Evolutionary conservation across 148 eudicot genomes (phyloP), one percentile per base, ranked within the genome.

Genomic region (Amaranthus cruentus): DNA sequence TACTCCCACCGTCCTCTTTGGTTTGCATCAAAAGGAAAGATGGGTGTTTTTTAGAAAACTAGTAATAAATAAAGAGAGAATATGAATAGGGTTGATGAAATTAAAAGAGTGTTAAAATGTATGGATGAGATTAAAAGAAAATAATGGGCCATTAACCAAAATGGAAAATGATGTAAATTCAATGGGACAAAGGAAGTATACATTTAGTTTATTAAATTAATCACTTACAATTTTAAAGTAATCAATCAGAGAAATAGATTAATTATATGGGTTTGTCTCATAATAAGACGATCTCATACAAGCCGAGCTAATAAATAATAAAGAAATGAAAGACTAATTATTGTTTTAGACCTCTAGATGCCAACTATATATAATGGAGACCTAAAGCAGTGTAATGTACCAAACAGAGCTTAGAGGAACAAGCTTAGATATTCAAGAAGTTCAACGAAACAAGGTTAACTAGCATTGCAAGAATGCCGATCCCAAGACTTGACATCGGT

Each of bases 401-500:
- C 67, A 74, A 56, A 76, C 66, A 77, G 49, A 77, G 75, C 64
- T 61, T 49, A 62, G 56, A 48, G 15, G 55, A 75, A 72, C 76
- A 63, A 73, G 62, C 63, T 73, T 3, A 53, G 48, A 38, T 28
- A 28, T 28, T 28, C 38, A 28, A 28, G 38, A 28, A 28, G 38
- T 28, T 28, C 38, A 28, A 28, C 38, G 54, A 67, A 18, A 12
- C 6, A 47, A 78, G 69, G 47, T 14, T 13, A 10, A 47, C 21
- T 12, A 44, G 11, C 21, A 56, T 73, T 38, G 11, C 43, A 7
- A 76, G 60, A 81, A 91, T 91, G 96, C 84, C 91, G 9, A 56
- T 89, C 71, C 76, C 81, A 1, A 81, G 83, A 81, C 83, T 91
- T 14, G 86, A 83, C 1, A 6, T 91, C 8, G 93, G 93, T 12